These are phyloP conservation scores for Pterocarpus santalinus DNA, from an alignment of 306 rosid genomes.

Conservation along the genomic window DNA sequence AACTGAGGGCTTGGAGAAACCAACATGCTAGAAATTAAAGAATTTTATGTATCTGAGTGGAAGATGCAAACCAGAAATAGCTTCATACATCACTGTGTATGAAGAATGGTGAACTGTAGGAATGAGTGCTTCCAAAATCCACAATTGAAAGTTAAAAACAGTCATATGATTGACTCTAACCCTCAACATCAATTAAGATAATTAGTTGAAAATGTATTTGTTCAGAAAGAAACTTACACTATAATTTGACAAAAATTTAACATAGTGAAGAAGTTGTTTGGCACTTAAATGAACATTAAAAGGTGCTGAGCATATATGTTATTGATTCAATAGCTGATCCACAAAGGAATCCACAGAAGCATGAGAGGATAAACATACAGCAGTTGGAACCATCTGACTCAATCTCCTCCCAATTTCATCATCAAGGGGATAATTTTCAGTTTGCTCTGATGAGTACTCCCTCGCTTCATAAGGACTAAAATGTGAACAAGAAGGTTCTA, in stretches of 20 bases:
- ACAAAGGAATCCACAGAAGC: conserved; percentile 30
- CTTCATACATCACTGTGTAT: not conserved
- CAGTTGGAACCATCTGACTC: conserved; percentile 72
- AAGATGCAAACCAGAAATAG: conserved; percentile 23
- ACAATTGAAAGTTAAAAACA: conserved; percentile 8
- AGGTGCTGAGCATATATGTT: not conserved
- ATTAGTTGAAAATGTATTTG: conserved; percentile 13
- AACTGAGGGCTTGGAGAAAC: conserved; percentile 29
- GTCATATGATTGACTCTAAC: conserved; percentile 17
- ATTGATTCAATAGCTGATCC: conserved; percentile 16
- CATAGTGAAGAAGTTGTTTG: conserved; percentile 14
- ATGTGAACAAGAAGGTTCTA: conserved; percentile 65
- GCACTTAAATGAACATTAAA: conserved; percentile 42
- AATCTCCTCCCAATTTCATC: conserved; percentile 70
- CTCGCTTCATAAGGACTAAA: conserved; percentile 65
- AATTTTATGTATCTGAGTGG: not conserved
- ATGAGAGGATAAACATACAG: conserved; percentile 63
- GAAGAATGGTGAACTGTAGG: conserved; percentile 16
- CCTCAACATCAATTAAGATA: conserved; percentile 14
- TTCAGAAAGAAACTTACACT: conserved; percentile 27
- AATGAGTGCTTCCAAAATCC: conserved; percentile 21
- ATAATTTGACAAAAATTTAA: conserved; percentile 32
- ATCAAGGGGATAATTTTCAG: conserved; percentile 60
- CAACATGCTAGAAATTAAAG: not conserved
- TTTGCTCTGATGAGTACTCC: conserved; percentile 52